Percentiles rank a stretch among this genome's conserved stretches.
Evolutionary conservation across 306 rosid species (phyloP).

Genomic region (Rosa chinensis): DNA sequence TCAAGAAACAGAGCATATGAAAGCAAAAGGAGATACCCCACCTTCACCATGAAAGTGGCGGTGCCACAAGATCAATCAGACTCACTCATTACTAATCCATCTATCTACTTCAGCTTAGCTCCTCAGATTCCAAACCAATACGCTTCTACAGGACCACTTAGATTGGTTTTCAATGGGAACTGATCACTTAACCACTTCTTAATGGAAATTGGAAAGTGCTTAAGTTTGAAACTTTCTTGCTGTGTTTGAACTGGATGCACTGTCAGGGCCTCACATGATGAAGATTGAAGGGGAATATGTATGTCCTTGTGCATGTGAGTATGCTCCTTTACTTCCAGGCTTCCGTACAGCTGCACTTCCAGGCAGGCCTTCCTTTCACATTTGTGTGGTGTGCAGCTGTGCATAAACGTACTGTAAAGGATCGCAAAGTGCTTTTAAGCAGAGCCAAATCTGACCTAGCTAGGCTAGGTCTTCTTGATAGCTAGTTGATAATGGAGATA

Average conservation of each 20-base stretch:
- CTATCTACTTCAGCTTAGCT: neutral
- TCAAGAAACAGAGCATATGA: constrained; percentile 1
- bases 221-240: neutral
- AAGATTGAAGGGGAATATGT: neutral
- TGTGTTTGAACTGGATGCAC: neutral
- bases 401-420: neutral
- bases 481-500: neutral
- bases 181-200: neutral
- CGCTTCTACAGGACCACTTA: neutral
- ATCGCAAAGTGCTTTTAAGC: neutral
- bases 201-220: neutral
- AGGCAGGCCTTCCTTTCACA: neutral
- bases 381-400: neutral
- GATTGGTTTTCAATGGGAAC: neutral
- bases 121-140: neutral
- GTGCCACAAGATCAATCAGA: neutral
- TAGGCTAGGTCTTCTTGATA: neutral
- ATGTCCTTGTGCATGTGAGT: constrained; percentile 2
- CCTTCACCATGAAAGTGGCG: neutral
- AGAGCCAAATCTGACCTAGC: neutral
- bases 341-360: neutral
- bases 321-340: neutral
- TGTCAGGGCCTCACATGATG: neutral
- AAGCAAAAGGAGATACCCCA: neutral
- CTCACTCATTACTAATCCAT: neutral